Percentiles rank a stretch among this genome's conserved stretches.
These are phyloP conservation scores for Amanita muscaria DNA, from an alignment of 768 basidiomycete genomes.

Conservation along the genomic window DNA sequence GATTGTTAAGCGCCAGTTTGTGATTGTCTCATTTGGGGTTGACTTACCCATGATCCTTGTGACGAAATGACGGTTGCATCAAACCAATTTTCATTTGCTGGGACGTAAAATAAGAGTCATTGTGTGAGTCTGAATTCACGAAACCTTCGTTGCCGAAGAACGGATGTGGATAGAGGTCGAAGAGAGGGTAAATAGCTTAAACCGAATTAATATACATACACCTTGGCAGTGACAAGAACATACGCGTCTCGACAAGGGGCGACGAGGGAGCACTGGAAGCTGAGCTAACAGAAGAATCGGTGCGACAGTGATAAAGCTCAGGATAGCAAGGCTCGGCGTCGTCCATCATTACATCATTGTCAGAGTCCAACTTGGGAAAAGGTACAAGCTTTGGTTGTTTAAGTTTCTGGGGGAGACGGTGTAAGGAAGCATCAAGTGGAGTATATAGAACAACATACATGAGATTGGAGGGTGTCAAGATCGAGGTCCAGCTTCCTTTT, in stretches of 20 bases:
- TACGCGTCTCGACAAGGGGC: conserved; percentile 38
- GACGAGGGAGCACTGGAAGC: conserved; percentile 40
- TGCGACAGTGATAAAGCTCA: conserved; percentile 50
- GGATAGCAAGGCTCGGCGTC: conserved; percentile 51
- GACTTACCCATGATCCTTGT: conserved; percentile 67
- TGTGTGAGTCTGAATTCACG: conserved; percentile 39
- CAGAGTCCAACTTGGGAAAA: conserved; percentile 57
- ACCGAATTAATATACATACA: not conserved
- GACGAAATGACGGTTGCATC: conserved; percentile 52
- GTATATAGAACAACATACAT: conserved; percentile 26
- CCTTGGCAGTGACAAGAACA: conserved; percentile 17
- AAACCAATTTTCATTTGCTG: conserved; percentile 49
- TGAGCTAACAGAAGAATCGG: conserved; percentile 60
- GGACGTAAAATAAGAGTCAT: conserved; percentile 32
- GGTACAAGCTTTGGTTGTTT: conserved; percentile 72
- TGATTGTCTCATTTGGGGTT: conserved; percentile 2
- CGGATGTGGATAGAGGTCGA: conserved; percentile 53
- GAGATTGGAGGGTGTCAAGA: conserved; percentile 41
- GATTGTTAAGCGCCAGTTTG: not conserved
- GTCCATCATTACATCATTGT: conserved; percentile 66
- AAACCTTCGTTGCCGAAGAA: conserved; percentile 38
- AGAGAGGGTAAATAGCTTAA: conserved; percentile 49
- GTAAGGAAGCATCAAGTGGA: conserved; percentile 16
- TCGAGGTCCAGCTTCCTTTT: conserved; percentile 71
- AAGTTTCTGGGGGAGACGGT: conserved; percentile 30